Evolutionary conservation across 1,284 basidiomycete genomes (phyloP), one percentile per base, ranked within the genome.

Genomic region (Irpex lacteus): DNA sequence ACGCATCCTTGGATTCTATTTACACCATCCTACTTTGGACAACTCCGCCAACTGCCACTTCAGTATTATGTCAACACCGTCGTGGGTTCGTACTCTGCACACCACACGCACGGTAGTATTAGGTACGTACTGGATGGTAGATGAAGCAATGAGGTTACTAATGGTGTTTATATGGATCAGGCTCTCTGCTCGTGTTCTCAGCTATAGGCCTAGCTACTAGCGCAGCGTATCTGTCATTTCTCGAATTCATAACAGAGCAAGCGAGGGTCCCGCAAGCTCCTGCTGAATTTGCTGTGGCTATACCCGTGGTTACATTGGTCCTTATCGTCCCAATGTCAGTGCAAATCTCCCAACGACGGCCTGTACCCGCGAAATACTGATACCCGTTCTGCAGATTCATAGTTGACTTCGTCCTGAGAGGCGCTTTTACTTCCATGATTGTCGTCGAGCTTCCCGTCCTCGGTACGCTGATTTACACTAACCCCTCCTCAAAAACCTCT

Each of bases 341-440:
- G 5, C 13, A 6, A 21, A 11, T 47, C 21, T 32, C 34, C 18
- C 18, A 19, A 59, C 11, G 36, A 38, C 59, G 15, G 21, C 7
- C 18, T 13, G 19, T 15, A 21, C 58, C 21, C 7, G 11, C 50
- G 13, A 52, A 9, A 18, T 52, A 52, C 50, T 52, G n/a, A 52
- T 18, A 52, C 15, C 7, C 1, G 5, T 18, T 47, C 19, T 49
- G 1, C 44, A 74, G 73, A 67, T 49, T 72, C 37, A 49, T 68
- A 11, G 59, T 74, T 40, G 73, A 74, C 59, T 62, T 68, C 60
- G 19, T 71, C 37, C 60, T 66, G 57, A 68, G 58, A 5, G 68
- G 68, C 9, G 70, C 70, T 4, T 69, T 74, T 65, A 72, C 72
- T 3, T 73, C 72, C n/a, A 65, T 69, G 68, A 71, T 75, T 21